phyloP scores from a whole-genome alignment of 1,139 yeast species.

The Taiozyma sp. region DNA sequence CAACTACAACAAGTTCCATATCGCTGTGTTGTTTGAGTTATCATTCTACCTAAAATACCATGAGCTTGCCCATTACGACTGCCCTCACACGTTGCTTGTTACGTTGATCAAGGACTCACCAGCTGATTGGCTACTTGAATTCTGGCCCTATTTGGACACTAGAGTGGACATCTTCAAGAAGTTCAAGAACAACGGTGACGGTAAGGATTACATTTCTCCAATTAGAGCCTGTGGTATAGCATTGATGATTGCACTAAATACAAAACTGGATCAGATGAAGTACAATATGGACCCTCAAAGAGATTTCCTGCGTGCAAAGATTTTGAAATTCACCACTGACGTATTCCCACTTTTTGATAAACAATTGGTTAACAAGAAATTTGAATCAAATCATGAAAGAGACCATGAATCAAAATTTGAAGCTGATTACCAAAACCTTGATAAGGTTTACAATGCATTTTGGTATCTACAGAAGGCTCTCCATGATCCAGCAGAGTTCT shows the following conservation, averaged over 20 bases:
- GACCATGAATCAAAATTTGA: constrained; percentile 4
- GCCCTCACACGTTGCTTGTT: constrained; percentile 10
- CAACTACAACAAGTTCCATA: constrained; percentile 9
- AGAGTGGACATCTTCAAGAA: constrained; percentile 8
- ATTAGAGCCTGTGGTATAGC: constrained; percentile 12
- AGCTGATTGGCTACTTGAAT: constrained; percentile 14
- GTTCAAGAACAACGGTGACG: neutral
- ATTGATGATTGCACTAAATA: constrained; percentile 13
- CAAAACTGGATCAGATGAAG: constrained; percentile 8
- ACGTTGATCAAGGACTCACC: constrained; percentile 8
- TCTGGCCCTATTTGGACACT: constrained; percentile 18
- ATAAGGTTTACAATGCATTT: constrained; percentile 3
- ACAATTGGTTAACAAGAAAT: constrained; percentile 12
- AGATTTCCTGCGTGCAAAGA: constrained; percentile 14
- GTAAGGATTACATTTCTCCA: constrained; percentile 1
- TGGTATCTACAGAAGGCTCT: constrained; percentile 17
- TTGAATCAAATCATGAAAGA: constrained; percentile 13
- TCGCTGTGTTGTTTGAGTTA: constrained; percentile 17
- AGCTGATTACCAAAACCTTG: neutral
- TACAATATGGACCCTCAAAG: constrained; percentile 15
- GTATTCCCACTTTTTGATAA: constrained; percentile 12
- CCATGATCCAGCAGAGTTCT: constrained; percentile 9
- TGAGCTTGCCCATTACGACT: constrained; percentile 6
- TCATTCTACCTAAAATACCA: constrained; percentile 10
- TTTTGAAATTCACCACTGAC: constrained; percentile 11